phyloP scores from a whole-genome alignment of 495 filamentous ascomycete species.

The Ascobolus immersus region DNA sequence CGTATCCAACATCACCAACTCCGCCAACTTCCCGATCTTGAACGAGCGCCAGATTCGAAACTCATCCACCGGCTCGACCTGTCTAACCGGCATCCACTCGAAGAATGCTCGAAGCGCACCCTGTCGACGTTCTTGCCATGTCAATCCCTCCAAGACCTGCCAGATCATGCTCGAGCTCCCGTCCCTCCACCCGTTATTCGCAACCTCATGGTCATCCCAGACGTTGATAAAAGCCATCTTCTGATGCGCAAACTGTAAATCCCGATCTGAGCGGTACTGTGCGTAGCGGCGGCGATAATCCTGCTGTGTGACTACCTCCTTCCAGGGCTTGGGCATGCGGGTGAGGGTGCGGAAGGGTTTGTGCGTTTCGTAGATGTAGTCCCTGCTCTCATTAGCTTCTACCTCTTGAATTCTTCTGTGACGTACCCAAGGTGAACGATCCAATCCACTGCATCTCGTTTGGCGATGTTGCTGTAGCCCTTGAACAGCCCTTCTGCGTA shows the following conservation, averaged over 20 bases:
- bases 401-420: too few species aligned
- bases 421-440: too few species aligned
- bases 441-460: conserved; percentile 42
- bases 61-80: conserved; percentile 41
- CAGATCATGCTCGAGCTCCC: conserved; percentile 31
- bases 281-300: conserved; percentile 37
- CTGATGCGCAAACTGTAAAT: conserved; percentile 30
- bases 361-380: conserved; percentile 53
- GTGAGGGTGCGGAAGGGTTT: too few species aligned
- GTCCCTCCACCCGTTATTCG: conserved; percentile 35
- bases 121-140: conserved; percentile 39
- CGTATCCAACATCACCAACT: conserved; percentile 45
- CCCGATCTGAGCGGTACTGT: conserved; percentile 38
- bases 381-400: too few species aligned
- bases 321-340: conserved; percentile 28
- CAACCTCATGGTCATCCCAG: conserved; percentile 48
- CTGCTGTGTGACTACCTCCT: conserved; percentile 22
- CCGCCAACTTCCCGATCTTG: conserved; percentile 35
- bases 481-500: conserved; percentile 36
- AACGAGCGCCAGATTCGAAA: conserved; percentile 43
- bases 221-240: conserved; percentile 41
- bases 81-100: conserved; percentile 33
- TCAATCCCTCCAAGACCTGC: conserved; percentile 29
- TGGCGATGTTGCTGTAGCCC: conserved; percentile 35
- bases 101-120: conserved; percentile 46